Percentiles rank a stretch among this genome's conserved stretches.
These are phyloP conservation scores for Dioszegia hungarica DNA, from an alignment of 768 basidiomycete genomes.

Conservation along the genomic window DNA sequence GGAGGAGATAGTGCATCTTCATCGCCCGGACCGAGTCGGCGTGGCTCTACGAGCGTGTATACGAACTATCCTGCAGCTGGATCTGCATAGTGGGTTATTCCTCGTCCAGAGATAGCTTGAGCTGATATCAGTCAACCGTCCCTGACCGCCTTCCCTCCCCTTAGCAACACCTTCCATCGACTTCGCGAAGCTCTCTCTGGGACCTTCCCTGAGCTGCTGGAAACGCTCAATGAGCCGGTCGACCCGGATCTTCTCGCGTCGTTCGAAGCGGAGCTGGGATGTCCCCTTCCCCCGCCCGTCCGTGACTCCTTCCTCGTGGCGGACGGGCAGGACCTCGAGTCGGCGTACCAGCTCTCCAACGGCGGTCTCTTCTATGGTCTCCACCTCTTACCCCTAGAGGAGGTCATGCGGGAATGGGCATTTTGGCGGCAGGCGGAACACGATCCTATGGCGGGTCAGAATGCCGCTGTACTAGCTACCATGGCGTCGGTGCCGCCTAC, in stretches of 20 bases:
- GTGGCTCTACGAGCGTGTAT: constrained; percentile 17
- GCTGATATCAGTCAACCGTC: constrained; percentile 16
- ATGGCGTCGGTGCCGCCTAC: constrained; percentile 87
- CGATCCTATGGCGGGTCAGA: constrained; percentile 79
- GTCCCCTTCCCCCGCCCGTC: constrained; percentile 69
- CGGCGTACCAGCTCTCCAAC: constrained; percentile 48
- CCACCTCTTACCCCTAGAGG: constrained; percentile 83
- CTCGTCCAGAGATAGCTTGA: neutral
- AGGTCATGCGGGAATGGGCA: constrained; percentile 88
- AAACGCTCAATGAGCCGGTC: constrained; percentile 90
- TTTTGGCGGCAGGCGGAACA: constrained; percentile 94
- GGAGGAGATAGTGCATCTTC: constrained; percentile 28
- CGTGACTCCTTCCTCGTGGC: constrained; percentile 81
- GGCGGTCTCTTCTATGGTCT: constrained; percentile 95
- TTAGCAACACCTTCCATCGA: constrained; percentile 77
- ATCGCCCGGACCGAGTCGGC: constrained; percentile 40
- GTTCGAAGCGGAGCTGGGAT: constrained; percentile 76
- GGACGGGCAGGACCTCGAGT: constrained; percentile 81
- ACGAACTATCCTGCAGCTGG: constrained; percentile 23
- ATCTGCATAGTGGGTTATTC: constrained; percentile 31
- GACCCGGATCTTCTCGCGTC: constrained; percentile 71
- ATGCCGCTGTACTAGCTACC: constrained; percentile 61
- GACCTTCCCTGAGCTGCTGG: constrained; percentile 89
- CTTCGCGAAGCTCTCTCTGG: constrained; percentile 73
- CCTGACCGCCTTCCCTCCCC: constrained; percentile 61